Evolutionary conservation across 164 flowering plant genomes (phyloP), one percentile per base, ranked within the genome.

Genomic region (Kalanchoe fedtschenkoi): DNA sequence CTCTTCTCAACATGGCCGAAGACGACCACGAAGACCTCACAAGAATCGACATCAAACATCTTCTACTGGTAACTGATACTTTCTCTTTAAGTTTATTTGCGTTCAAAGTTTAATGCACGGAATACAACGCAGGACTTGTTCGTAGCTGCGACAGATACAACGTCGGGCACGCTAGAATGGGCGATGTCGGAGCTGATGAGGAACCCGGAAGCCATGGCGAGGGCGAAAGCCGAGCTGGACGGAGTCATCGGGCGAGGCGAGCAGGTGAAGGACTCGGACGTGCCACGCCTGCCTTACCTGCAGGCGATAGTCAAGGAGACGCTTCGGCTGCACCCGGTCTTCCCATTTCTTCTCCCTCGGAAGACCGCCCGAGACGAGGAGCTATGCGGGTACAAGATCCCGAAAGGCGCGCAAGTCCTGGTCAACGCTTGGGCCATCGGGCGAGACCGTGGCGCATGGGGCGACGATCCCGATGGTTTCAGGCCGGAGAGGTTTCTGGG

Each of bases 401-500:
- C 47, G n/a, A 22, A 41, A 19, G 68, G 38, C 28, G 22, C 63
- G 14, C 61, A 56, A 24, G 54, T 66, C n/a, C 4, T 66, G 10
- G 53, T 57, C 19, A 66, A 66, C 26, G 63, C 46, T 10, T 66
- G 63, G 68, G 58, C 63, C 16, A 58, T 58, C 16, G 60, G 39
- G 0, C 51, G 68, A 34, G 70, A 70, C 47, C 61, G 61, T 1
- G 28, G 34, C 16, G 29, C 8, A 10, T 72, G 69, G 69, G 67
- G 37, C 14, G 13, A 61, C 13, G 13, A 61, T 15, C 72, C 71
- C 0, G 22, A 57, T 17, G 6, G 33, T 16, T 72, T 72, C 42
- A 15, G 24, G 28, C 75, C 67, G 10, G 72, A 72, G 47, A 68
- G 71, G 59, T 72, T 73, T 34, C 55, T 69, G 58, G 76, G 62